phyloP scores from a whole-genome alignment of 2,329 filamentous ascomycete species.

The Geoglossum cookeanum region DNA sequence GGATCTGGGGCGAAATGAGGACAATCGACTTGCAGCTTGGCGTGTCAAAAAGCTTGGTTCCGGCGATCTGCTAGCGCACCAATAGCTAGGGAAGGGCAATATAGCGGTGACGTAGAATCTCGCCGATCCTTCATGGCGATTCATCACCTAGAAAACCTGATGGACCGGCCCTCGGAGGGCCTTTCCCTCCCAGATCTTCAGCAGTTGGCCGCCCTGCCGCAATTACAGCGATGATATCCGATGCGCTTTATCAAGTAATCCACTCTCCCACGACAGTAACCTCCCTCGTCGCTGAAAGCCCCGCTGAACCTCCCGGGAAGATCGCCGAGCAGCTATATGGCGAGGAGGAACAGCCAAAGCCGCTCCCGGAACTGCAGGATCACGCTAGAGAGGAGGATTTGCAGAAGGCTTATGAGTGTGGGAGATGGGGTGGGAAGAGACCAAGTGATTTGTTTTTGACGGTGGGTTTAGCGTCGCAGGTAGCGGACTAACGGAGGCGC shows the following conservation, averaged over 20 bases:
- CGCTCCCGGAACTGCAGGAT: conserved; percentile 9
- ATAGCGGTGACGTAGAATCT: no score
- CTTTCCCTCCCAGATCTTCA: no score
- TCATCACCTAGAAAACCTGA: no score
- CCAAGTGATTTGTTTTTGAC: conserved; percentile 50
- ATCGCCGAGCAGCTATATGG: conserved; percentile 38
- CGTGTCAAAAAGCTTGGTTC: no score
- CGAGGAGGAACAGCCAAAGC: conserved; percentile 13
- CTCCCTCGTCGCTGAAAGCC: conserved; percentile 34
- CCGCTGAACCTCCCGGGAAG: conserved; percentile 31
- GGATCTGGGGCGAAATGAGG: no score
- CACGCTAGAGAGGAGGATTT: conserved; percentile 24
- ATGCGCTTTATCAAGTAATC: conserved; percentile 33
- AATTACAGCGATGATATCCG: conserved; percentile 20
- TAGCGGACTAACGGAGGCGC: neutral
- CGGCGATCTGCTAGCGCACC: no score
- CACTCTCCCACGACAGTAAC: conserved; percentile 35
- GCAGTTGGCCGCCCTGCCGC: neutral
- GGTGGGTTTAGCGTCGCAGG: conserved; percentile 18
- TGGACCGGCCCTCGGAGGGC: no score
- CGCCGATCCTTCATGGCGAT: no score
- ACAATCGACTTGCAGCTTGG: no score
- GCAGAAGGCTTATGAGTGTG: conserved; percentile 37
- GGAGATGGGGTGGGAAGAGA: conserved; percentile 42
- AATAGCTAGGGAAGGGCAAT: no score